Evolutionary conservation across 495 filamentous ascomycete species (phyloP).

Genomic region (Clohesyomyces aquaticus): DNA sequence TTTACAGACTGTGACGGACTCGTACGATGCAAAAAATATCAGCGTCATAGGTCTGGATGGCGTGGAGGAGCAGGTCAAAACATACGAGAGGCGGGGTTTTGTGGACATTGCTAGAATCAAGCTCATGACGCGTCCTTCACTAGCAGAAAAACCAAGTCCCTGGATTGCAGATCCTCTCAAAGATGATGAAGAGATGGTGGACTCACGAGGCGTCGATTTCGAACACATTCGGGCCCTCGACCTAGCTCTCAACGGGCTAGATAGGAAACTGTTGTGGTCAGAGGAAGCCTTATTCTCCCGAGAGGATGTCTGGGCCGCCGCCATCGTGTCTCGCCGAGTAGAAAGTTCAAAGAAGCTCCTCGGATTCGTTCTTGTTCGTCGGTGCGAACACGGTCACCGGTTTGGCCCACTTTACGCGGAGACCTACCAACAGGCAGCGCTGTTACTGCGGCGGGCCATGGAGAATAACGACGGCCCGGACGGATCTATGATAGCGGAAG

Average conservation of each 20-base stretch:
- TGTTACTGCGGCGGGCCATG: constrained; percentile 29
- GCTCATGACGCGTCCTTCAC: constrained; percentile 25
- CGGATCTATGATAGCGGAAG: constrained; percentile 31
- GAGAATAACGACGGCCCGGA: constrained; percentile 2
- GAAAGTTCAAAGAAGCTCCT: neutral
- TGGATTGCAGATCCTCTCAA: neutral
- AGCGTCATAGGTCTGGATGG: constrained; percentile 33
- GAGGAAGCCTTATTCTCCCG: constrained; percentile 33
- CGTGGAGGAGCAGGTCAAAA: constrained; percentile 30
- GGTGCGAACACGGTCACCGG: constrained; percentile 30
- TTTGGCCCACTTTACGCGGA: constrained; percentile 37
- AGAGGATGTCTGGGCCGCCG: constrained; percentile 29
- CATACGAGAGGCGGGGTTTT: constrained; percentile 35
- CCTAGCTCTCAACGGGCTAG: constrained; percentile 29
- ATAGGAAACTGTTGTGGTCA: constrained; percentile 25
- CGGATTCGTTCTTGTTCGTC: constrained; percentile 34
- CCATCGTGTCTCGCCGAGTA: constrained; percentile 9
- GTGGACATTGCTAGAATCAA: constrained; percentile 10
- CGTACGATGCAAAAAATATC: constrained; percentile 2
- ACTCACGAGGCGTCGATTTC: constrained; percentile 13
- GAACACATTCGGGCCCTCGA: constrained; percentile 15
- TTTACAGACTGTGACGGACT: constrained; percentile 3
- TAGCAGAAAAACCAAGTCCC: constrained; percentile 20
- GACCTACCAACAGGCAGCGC: constrained; percentile 10
- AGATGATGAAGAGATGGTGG: constrained; percentile 8